Evolutionary conservation across 257 asterid species (phyloP).

Genomic region (Plectranthus barbatus): DNA sequence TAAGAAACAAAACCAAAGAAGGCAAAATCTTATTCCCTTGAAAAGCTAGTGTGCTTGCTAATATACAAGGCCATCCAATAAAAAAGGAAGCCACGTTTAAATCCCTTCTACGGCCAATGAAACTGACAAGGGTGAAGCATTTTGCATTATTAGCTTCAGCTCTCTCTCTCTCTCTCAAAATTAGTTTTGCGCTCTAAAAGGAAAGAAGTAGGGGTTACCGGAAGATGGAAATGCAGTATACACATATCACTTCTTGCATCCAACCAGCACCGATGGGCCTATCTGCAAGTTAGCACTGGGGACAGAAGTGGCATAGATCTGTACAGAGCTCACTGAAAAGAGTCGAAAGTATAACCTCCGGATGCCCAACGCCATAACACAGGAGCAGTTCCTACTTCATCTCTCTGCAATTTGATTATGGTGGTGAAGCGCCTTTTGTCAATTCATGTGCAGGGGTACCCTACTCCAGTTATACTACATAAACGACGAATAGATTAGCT

Average conservation of each 20-base stretch:
- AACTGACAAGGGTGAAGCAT: slow-evolving; percentile 9
- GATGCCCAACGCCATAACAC: neutral
- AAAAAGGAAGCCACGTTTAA: slow-evolving; percentile 11
- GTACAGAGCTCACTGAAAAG: slow-evolving; percentile 20
- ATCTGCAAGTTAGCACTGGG: slow-evolving; percentile 18
- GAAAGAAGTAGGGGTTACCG: slow-evolving; percentile 13
- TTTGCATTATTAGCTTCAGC: neutral
- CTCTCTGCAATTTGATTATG: neutral
- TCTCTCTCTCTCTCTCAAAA: slow-evolving; percentile 7
- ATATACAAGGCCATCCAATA: slow-evolving; percentile 18
- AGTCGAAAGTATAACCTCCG: slow-evolving; percentile 3
- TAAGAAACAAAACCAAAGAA: neutral
- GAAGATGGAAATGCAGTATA: slow-evolving; percentile 8
- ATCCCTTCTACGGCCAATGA: slow-evolving; percentile 5
- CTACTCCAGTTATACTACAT: neutral
- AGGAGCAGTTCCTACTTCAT: slow-evolving; percentile 2
- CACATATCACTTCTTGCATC: neutral
- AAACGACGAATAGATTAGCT: neutral
- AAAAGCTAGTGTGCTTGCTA: neutral
- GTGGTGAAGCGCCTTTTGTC: slow-evolving; percentile 11
- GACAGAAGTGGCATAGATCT: slow-evolving; percentile 15
- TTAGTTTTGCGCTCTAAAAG: neutral
- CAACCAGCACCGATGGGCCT: slow-evolving; percentile 10
- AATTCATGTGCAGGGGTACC: slow-evolving; percentile 10
- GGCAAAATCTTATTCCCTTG: neutral